These are phyloP conservation scores for Linnemannia hyalina DNA, from an alignment of 192 early-diverging fungal genomes.

Conservation along the genomic window DNA sequence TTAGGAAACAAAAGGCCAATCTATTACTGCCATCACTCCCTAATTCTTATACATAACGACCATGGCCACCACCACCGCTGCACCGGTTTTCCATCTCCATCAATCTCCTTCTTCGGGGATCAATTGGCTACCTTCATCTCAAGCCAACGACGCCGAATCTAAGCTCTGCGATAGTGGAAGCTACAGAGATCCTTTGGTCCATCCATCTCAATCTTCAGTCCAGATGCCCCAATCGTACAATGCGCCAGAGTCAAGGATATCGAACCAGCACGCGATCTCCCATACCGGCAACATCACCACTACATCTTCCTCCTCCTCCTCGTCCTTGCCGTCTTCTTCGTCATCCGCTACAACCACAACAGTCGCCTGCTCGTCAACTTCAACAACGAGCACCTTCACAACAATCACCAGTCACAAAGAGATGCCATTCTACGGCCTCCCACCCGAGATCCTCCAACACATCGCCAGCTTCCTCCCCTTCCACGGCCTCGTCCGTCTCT, in stretches of 20 bases:
- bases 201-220: neutral
- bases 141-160: neutral
- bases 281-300: neutral
- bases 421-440: conserved; percentile 28
- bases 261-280: neutral
- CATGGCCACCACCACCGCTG: neutral
- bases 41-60: neutral
- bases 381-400: neutral
- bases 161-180: neutral
- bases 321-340: neutral
- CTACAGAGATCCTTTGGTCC: neutral
- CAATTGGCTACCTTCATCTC: neutral
- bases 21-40: neutral
- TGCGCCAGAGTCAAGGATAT: neutral
- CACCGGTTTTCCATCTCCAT: neutral
- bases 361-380: neutral
- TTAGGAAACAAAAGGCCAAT: neutral
- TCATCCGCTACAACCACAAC: neutral
- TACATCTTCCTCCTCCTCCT: neutral
- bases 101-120: neutral
- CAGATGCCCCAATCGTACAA: neutral
- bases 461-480: conserved; percentile 35
- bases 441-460: conserved; percentile 31
- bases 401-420: neutral
- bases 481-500: conserved; percentile 24